Base-by-base conservation (phyloP, 2,329 filamentous ascomycete genomes). In the Trichoderma guizhouense region DNA sequence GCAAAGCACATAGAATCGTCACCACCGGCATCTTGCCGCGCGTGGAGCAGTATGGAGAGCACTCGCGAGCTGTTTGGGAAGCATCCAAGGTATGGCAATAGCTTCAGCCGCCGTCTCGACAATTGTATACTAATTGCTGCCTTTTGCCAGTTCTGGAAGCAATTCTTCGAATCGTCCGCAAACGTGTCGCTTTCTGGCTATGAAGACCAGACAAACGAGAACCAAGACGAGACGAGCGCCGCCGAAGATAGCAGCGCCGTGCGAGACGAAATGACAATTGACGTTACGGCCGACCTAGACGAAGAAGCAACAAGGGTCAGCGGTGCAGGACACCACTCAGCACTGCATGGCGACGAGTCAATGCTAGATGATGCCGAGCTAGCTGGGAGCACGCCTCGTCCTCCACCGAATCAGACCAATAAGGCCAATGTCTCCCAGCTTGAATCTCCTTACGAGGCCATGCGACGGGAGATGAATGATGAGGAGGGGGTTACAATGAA, bases 131-230 rank as follows among this genome's bases (percentile, higher is more conserved):
- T 69, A 14, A 61, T 9, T 15, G 51, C 15, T 26, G 39, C 3
- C 30, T 55, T 26, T 53, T 30, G 69, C 14, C 78, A 97, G 93
- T 99, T 99, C 83, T 99, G 96, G 96, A 99, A 99, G 83, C 95
- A 98, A 85, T 99, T 99, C 85, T 99, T 99, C 82, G 96, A 99
- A 83, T 94, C 96, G 43, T 97, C 95, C 62, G 96, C 96, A 80
- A 98, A 99, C 78, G 95, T 99, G 30, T 97, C 95, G 12, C 88
- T 99, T 12, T 97, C 94, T 0, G 94, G 95, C 32, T 98, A 99
- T 81, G 95, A 97, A 79, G 95, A 97, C 79, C 86, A 90, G 26
- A 89, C 89, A 15, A 90, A 92, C 69, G 57, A 53, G n/a, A 36
- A 69, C 21, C 36, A 88, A 67, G 90, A 92, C n/a, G 89, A 88